Evolutionary conservation across 73 alveolate species (phyloP).

Genomic region (Paraurostyla sp.): DNA sequence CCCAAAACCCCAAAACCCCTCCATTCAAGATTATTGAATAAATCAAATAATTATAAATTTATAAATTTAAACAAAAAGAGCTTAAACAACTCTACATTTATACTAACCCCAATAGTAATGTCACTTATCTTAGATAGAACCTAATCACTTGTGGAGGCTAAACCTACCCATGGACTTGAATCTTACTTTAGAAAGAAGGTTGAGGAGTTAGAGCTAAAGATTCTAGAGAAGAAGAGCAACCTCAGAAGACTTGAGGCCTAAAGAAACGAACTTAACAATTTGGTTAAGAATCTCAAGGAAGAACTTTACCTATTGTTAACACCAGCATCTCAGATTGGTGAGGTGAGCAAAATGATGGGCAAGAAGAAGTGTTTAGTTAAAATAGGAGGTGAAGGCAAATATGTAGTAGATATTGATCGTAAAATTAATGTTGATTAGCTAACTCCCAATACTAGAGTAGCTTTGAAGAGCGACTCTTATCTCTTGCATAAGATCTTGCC

Average conservation of each 20-base stretch:
- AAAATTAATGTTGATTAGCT: slow-evolving; percentile 94
- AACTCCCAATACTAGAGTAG: slow-evolving; percentile 93
- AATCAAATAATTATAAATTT: too few species aligned
- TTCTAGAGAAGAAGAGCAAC: slow-evolving; percentile 86
- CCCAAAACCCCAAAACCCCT: too few species aligned
- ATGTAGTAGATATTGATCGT: slow-evolving; percentile 97
- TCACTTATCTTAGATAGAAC: slow-evolving; percentile 44
- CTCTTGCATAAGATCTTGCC: slow-evolving; percentile 98
- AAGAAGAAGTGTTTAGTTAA: slow-evolving; percentile 89
- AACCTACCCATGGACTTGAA: slow-evolving; percentile 71
- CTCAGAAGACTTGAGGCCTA: slow-evolving; percentile 98
- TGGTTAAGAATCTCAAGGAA: slow-evolving; percentile 87
- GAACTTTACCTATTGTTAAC: slow-evolving; percentile 93
- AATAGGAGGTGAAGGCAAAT: slow-evolving; percentile 97
- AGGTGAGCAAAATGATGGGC: slow-evolving; percentile 98
- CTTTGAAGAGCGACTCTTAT: slow-evolving; percentile 95
- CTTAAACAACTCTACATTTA: too few species aligned
- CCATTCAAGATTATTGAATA: too few species aligned
- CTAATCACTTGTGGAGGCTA: slow-evolving; percentile 39
- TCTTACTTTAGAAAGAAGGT: slow-evolving; percentile 82
- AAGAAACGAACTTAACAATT: slow-evolving; percentile 96
- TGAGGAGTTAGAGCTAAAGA: slow-evolving; percentile 89
- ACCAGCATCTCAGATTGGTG: slow-evolving; percentile 98
- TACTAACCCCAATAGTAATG: background rate
- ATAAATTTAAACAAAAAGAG: too few species aligned